phyloP scores from a whole-genome alignment of 2,329 filamentous ascomycete genomes.

The Fusarium haematococcum region DNA sequence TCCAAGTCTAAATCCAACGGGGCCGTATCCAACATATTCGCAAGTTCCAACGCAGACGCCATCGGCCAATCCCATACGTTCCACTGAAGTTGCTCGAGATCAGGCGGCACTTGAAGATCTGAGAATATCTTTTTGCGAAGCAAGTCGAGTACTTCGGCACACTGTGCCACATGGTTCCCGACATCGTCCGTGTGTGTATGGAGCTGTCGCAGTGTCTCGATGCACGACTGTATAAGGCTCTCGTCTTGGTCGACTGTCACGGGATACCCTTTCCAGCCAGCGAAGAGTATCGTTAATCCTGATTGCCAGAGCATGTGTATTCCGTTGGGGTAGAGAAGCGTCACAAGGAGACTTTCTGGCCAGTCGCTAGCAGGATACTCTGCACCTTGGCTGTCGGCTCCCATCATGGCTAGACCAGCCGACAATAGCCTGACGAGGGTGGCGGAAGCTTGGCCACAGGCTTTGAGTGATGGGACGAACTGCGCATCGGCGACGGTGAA shows the following conservation, averaged over 20 bases:
- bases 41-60: slow-evolving; percentile 41
- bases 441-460: slow-evolving; percentile 24
- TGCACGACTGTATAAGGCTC: slow-evolving; percentile 25
- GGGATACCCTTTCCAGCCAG: slow-evolving; percentile 36
- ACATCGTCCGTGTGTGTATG: slow-evolving; percentile 22
- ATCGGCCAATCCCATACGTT: slow-evolving; percentile 46
- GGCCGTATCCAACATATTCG: slow-evolving; percentile 39
- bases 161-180: slow-evolving; percentile 23
- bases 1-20: slow-evolving; percentile 33
- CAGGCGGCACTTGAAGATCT: slow-evolving; percentile 4
- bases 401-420: neutral
- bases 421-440: slow-evolving; percentile 4
- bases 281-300: slow-evolving; percentile 40
- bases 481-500: slow-evolving; percentile 40
- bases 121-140: slow-evolving; percentile 36
- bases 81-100: slow-evolving; percentile 38
- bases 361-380: neutral
- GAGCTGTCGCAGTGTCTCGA: slow-evolving; percentile 18
- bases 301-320: slow-evolving; percentile 44
- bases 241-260: slow-evolving; percentile 25
- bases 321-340: slow-evolving; percentile 40
- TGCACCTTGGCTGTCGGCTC: neutral
- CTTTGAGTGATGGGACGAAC: slow-evolving; percentile 30
- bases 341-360: neutral
- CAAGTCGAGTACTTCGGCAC: slow-evolving; percentile 37